Evolutionary conservation across 2,329 filamentous ascomycete genomes (phyloP).

Genomic region (Diaporthe ilicicola): DNA sequence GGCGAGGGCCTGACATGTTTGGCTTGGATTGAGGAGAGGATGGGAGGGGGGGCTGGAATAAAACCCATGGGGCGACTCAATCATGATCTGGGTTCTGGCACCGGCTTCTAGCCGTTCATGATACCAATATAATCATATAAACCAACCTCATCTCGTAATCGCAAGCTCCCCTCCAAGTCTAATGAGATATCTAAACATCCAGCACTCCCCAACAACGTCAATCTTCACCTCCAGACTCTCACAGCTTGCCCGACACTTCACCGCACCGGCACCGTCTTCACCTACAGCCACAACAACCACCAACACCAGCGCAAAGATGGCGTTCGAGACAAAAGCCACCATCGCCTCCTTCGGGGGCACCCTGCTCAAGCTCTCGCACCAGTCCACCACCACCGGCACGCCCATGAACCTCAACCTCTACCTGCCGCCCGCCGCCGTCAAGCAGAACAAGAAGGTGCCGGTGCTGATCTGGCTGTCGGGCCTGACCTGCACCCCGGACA

Average conservation of each 20-base stretch:
- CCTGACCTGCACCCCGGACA: constrained; percentile 93
- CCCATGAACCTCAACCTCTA: constrained; percentile 95
- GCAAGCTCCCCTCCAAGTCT: neutral
- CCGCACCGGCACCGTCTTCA: neutral
- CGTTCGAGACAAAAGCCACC: constrained; percentile 87
- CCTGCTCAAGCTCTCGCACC: constrained; percentile 92
- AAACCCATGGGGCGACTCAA: neutral
- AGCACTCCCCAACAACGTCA: constrained; percentile 11
- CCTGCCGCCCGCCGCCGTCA: constrained; percentile 75
- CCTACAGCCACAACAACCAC: neutral
- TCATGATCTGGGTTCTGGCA: neutral
- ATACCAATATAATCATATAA: constrained; percentile 18
- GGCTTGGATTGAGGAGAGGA: constrained; percentile 11
- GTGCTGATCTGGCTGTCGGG: constrained; percentile 94
- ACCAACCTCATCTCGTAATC: constrained; percentile 2
- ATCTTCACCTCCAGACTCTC: constrained; percentile 25
- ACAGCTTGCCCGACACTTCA: constrained; percentile 29
- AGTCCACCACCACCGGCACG: constrained; percentile 79
- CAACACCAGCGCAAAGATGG: constrained; percentile 61
- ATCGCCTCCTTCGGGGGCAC: constrained; percentile 94
- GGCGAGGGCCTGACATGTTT: neutral
- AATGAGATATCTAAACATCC: constrained; percentile 29
- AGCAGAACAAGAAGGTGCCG: constrained; percentile 71
- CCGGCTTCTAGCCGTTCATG: neutral
- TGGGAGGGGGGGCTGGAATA: neutral